phyloP scores from a whole-genome alignment of 768 basidiomycete species.

The Mycena indigotica region DNA sequence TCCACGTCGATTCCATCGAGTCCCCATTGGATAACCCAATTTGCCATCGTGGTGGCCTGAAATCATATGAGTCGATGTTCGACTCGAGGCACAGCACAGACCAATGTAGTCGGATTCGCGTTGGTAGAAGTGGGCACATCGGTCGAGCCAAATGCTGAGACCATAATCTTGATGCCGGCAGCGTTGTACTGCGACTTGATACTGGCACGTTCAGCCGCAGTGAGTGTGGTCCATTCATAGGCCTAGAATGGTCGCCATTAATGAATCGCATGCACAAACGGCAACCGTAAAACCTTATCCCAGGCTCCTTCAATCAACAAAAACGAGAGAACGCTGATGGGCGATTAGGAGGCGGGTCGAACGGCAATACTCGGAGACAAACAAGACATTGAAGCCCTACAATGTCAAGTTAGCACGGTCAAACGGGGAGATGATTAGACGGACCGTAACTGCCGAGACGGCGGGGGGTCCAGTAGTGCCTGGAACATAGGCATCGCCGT shows the following conservation, averaged over 20 bases:
- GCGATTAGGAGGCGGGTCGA: slow-evolving; percentile 2
- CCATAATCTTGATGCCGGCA: slow-evolving; percentile 65
- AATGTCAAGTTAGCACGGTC: not conserved
- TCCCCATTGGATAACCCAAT: slow-evolving; percentile 60
- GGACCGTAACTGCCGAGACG: slow-evolving; percentile 45
- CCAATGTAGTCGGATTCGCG: slow-evolving; percentile 56
- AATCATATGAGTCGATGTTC: not conserved
- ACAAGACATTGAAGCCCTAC: slow-evolving; percentile 65
- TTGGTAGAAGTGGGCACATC: slow-evolving; percentile 59
- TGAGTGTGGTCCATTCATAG: slow-evolving; percentile 53
- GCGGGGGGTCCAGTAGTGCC: slow-evolving; percentile 52
- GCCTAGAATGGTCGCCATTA: no score
- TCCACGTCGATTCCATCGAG: slow-evolving; percentile 78
- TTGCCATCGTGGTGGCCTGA: slow-evolving; percentile 61
- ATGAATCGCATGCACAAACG: no score
- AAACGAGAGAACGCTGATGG: slow-evolving; percentile 51
- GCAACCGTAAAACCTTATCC: slow-evolving; percentile 63
- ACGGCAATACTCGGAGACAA: slow-evolving; percentile 7
- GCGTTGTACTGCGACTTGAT: slow-evolving; percentile 55
- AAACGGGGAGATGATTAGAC: not conserved
- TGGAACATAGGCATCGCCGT: slow-evolving; percentile 44
- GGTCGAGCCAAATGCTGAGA: slow-evolving; percentile 63
- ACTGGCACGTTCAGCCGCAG: slow-evolving; percentile 44
- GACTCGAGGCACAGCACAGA: not conserved
- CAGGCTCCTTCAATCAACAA: slow-evolving; percentile 56